Evolutionary conservation across 345 rosid species (phyloP).

Genomic region (Gynandropsis gynandra): DNA sequence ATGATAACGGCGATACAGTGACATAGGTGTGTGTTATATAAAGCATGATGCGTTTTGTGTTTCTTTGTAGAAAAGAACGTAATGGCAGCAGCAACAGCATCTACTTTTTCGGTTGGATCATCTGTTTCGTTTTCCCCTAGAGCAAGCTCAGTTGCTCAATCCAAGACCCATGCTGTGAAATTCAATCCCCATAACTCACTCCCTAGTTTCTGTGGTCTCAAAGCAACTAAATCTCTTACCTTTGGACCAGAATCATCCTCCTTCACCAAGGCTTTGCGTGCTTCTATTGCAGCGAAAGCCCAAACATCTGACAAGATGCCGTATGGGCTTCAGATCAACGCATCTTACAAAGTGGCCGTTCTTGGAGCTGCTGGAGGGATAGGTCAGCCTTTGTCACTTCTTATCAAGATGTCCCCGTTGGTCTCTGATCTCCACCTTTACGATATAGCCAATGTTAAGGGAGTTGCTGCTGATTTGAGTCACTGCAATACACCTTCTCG

Average conservation of each 20-base stretch:
- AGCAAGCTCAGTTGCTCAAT: slow-evolving; percentile 32
- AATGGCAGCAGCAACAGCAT: slow-evolving; percentile 70
- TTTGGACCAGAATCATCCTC: slow-evolving; percentile 50
- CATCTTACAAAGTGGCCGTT: slow-evolving; percentile 79
- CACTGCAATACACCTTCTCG: slow-evolving; percentile 93
- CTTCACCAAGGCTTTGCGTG: slow-evolving; percentile 36
- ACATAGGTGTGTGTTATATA: background rate
- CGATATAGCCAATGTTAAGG: slow-evolving; percentile 88
- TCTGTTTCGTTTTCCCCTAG: slow-evolving; percentile 39
- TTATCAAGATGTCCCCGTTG: slow-evolving; percentile 89
- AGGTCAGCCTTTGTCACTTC: slow-evolving; percentile 80
- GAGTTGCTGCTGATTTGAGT: slow-evolving; percentile 91
- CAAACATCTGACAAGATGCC: slow-evolving; percentile 29
- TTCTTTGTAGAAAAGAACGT: background rate
- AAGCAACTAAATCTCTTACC: slow-evolving; percentile 44
- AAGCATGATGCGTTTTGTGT: background rate
- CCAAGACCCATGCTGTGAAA: slow-evolving; percentile 35
- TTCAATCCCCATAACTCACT: slow-evolving; percentile 35
- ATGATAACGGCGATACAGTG: background rate
- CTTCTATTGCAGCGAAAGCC: slow-evolving; percentile 34
- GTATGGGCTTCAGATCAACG: slow-evolving; percentile 46
- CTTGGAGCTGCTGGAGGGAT: slow-evolving; percentile 96
- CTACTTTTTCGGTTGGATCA: slow-evolving; percentile 53
- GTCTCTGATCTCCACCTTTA: slow-evolving; percentile 75
- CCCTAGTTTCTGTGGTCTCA: slow-evolving; percentile 50